phyloP scores from a whole-genome alignment of 2,329 filamentous ascomycete genomes.

The Rugonectria rugulosa region DNA sequence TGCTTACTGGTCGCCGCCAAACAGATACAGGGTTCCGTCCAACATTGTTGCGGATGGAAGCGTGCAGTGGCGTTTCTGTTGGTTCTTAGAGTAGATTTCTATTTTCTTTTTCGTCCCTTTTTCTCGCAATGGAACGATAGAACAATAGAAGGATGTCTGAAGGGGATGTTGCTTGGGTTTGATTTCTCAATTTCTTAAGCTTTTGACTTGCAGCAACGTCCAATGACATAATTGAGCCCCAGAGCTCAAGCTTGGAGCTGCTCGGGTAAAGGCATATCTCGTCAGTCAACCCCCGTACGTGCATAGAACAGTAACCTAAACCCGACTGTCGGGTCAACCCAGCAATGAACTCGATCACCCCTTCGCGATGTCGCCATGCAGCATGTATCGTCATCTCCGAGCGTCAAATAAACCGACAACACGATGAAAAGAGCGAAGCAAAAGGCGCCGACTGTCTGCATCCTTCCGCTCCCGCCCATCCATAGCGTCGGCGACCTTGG shows the following conservation, averaged over 20 bases:
- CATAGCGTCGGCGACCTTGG: not conserved
- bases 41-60: constrained; percentile 15
- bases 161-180: too few relatives aligned
- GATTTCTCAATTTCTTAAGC: too few relatives aligned
- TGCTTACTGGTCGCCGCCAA: constrained; percentile 50
- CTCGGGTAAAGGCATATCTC: constrained; percentile 2
- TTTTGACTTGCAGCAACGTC: too few relatives aligned
- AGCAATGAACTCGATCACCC: too few relatives aligned
- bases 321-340: constrained; percentile 1
- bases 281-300: not conserved
- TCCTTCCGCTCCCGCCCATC: not conserved
- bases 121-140: too few relatives aligned
- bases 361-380: too few relatives aligned
- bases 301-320: constrained; percentile 7
- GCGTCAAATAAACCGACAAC: too few relatives aligned
- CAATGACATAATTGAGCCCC: constrained; percentile 15
- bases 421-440: too few relatives aligned
- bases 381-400: too few relatives aligned
- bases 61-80: constrained; percentile 1
- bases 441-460: too few relatives aligned
- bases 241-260: not conserved
- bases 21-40: constrained; percentile 45
- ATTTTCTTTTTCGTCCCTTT: not conserved
- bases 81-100: not conserved
- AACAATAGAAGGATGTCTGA: too few relatives aligned